Evolutionary conservation across 352 stramenopile genomes (phyloP).

Genomic region (Peronospora destructor): DNA sequence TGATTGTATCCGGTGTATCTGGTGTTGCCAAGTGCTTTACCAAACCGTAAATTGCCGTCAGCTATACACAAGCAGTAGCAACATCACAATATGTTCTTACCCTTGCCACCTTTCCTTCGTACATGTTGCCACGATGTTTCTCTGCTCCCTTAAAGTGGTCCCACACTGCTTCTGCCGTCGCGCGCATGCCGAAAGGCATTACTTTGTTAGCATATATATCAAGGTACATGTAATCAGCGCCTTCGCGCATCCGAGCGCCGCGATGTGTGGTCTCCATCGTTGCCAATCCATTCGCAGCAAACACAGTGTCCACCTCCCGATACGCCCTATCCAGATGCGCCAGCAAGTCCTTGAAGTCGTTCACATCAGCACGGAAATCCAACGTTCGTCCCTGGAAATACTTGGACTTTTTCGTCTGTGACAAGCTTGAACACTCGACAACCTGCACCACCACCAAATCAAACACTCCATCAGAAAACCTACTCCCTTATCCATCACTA

Average conservation of each 20-base stretch:
- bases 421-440: constrained; percentile 27
- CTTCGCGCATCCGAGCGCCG: constrained; percentile 36
- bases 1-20: constrained; percentile 33
- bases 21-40: constrained; percentile 30
- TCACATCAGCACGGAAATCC: constrained; percentile 31
- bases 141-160: constrained; percentile 37
- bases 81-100: constrained; percentile 13
- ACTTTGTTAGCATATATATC: constrained; percentile 42
- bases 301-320: constrained; percentile 32
- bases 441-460: constrained; percentile 7
- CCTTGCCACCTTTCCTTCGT: constrained; percentile 37
- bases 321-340: constrained; percentile 30
- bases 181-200: constrained; percentile 38
- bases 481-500: background rate
- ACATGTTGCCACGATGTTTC: constrained; percentile 38
- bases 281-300: constrained; percentile 29
- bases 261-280: constrained; percentile 35
- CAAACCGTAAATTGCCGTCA: constrained; percentile 11
- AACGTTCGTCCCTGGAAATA: constrained; percentile 31
- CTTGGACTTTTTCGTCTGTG: constrained; percentile 29
- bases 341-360: constrained; percentile 31
- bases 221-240: constrained; percentile 35
- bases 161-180: constrained; percentile 36
- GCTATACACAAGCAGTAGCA: constrained; percentile 1
- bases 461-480: constrained; percentile 4